Evolutionary conservation across 2,329 filamentous ascomycete genomes (phyloP).

Genomic region (Colletotrichum costaricense): DNA sequence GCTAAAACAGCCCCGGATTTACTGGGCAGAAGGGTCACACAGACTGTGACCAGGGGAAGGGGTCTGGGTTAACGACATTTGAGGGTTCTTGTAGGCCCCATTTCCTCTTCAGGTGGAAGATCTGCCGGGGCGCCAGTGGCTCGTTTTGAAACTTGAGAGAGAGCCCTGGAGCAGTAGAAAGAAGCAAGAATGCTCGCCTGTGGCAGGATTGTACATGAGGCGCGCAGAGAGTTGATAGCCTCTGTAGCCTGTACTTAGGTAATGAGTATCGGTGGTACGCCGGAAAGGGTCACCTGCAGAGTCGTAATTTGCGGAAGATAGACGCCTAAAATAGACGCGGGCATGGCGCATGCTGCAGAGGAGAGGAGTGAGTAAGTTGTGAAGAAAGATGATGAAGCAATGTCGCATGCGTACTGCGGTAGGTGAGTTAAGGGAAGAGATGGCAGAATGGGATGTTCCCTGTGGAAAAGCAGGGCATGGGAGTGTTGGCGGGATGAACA

Average conservation of each 20-base stretch:
- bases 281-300: conserved; percentile 19
- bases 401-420: not conserved
- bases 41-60: conserved; percentile 2
- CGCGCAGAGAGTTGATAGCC: not conserved
- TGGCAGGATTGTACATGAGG: not conserved
- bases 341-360: not conserved
- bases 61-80: conserved; percentile 26
- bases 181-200: not conserved
- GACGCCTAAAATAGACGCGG: conserved; percentile 24
- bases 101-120: conserved; percentile 22
- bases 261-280: not conserved
- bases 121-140: not conserved
- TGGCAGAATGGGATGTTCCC: conserved; percentile 22
- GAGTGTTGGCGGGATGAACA: conserved; percentile 4
- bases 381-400: not conserved
- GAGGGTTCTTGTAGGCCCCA: conserved; percentile 19
- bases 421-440: not conserved
- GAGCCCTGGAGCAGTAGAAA: not conserved
- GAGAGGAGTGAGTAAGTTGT: not conserved
- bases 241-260: not conserved
- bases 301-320: conserved; percentile 30
- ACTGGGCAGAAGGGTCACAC: not conserved
- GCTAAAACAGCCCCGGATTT: conserved; percentile 27
- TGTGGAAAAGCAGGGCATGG: not conserved
- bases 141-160: not conserved